Conservation (phyloP, 2,329 filamentous ascomycete genomes). For the Trichoderma breve region DNA sequence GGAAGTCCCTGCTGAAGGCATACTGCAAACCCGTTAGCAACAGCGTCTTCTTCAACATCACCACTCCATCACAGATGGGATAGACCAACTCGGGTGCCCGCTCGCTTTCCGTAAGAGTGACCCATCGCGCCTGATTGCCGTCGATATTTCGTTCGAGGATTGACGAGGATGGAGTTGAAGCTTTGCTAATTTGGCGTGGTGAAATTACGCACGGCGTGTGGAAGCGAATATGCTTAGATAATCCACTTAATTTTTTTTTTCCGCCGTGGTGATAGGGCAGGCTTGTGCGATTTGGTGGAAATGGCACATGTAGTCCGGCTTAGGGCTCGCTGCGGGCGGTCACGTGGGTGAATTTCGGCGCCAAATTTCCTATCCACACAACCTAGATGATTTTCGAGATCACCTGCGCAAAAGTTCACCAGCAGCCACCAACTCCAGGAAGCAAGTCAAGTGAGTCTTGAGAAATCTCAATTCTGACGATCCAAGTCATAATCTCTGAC, state of each 20-base stretch:
- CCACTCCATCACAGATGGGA: constrained; percentile 16
- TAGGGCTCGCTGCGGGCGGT: constrained; percentile 32
- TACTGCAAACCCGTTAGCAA: constrained; percentile 52
- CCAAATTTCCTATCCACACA: constrained; percentile 37
- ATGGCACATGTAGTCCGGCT: constrained; percentile 27
- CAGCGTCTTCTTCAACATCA: neutral
- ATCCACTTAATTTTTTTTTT: constrained; percentile 33
- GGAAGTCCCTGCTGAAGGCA: constrained; percentile 92
- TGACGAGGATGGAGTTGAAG: constrained; percentile 37
- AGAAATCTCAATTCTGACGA: constrained; percentile 12
- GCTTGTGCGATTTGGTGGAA: constrained; percentile 26
- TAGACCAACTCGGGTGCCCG: constrained; percentile 75
- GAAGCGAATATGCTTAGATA: constrained; percentile 37
- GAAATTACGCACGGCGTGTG: constrained; percentile 41
- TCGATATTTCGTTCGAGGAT: constrained; percentile 42
- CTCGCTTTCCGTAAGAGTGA: constrained; percentile 83
- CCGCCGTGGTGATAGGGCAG: constrained; percentile 34
- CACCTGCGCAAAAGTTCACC: constrained; percentile 33
- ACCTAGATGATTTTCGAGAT: constrained; percentile 31
- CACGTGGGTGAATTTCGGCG: constrained; percentile 32
- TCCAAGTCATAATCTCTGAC: constrained; percentile 30
- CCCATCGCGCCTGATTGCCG: constrained; percentile 66
- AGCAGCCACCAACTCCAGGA: constrained; percentile 39
- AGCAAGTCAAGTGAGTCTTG: constrained; percentile 40
- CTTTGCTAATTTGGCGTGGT: constrained; percentile 34